Evolutionary conservation across 164 flowering plant species (phyloP), one percentile per base, ranked within the genome.

Genomic region (Stephania cephalantha): DNA sequence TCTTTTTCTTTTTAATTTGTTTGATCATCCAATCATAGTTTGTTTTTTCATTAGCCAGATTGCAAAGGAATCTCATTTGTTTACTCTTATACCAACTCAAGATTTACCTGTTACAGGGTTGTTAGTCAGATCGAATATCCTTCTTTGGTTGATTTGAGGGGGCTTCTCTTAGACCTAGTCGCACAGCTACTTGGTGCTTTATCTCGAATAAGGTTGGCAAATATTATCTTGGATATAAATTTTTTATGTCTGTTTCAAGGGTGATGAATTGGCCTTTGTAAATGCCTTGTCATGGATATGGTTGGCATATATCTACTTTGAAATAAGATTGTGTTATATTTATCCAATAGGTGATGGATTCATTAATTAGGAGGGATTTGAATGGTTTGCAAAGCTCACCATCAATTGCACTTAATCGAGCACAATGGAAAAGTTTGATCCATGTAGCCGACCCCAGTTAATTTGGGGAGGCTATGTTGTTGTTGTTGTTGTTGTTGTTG

Each of bases 81-180:
- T 17, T 72, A 72, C 31, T 7, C 20, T 72, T 63, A 35, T 35
- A 66, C 68, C 46, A 52, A 71, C 69, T 70, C 45, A 71, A 55
- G 52, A 69, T 25, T 58, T 65, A 45, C 66, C 53, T 13, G 25
- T 70, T 84, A 81, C 95, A 95, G 99, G 92, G 91, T 94, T 87
- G 99, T 96, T 61, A 96, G 99, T 87, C 98, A 96, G 84, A 84
- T 84, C 74, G 99, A 96, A 30, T 96, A 96, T 83, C 99, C 99
- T 65, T 96, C 98, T 58, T 81, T 96, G 76, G 94, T 96, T 76
- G 99, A 96, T 87, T 83, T 94, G 85, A 87, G 99, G 46, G 92
- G 97, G 4, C 95, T 96, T 58, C 97, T 95, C 75, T 82, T 95
- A 71, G 99, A 95, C 80, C 81, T 94, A 50, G 99, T 95, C 79